Conservation (phyloP, 768 basidiomycete genomes). For the Heimioporus sp. region DNA sequence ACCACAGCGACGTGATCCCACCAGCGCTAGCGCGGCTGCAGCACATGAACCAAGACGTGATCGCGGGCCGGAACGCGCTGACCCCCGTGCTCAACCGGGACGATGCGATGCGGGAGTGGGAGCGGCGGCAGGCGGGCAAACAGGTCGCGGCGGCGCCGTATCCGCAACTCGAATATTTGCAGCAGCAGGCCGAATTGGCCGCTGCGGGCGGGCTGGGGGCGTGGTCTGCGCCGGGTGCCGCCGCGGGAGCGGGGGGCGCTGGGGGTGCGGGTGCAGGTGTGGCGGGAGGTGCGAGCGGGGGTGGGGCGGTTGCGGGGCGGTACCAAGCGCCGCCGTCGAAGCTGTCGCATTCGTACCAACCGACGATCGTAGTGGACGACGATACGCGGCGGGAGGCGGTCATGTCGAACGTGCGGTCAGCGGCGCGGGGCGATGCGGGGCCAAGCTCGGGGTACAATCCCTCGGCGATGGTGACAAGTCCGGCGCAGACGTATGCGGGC, state of each 20-base stretch:
- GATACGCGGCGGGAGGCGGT: conserved; percentile 77
- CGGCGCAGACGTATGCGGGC: conserved; percentile 69
- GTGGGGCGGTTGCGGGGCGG: conserved; percentile 26
- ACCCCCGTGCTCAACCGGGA: conserved; percentile 95
- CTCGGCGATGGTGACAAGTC: conserved; percentile 62
- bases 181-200: conserved; percentile 89
- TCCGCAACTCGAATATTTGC: conserved; percentile 86
- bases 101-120: conserved; percentile 96
- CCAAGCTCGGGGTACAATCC: conserved; percentile 42
- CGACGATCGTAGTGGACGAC: conserved; percentile 61
- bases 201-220: conserved; percentile 56
- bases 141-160: conserved; percentile 72
- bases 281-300: background rate
- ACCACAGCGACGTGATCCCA: conserved; percentile 84
- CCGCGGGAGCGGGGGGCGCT: conserved; percentile 6
- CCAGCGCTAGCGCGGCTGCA: conserved; percentile 88
- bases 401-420: conserved; percentile 73
- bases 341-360: conserved; percentile 39
- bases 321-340: conserved; percentile 45
- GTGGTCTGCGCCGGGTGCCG: conserved; percentile 44
- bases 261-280: conserved; percentile 32
- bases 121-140: conserved; percentile 79
- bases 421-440: conserved; percentile 50
- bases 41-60: conserved; percentile 85
- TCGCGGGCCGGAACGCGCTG: conserved; percentile 69